A percentile compares a stretch with the other conserved stretches of the same genome.
phyloP scores from a whole-genome alignment of 2,329 filamentous ascomycete species.

The Epichloe coenophiala region DNA sequence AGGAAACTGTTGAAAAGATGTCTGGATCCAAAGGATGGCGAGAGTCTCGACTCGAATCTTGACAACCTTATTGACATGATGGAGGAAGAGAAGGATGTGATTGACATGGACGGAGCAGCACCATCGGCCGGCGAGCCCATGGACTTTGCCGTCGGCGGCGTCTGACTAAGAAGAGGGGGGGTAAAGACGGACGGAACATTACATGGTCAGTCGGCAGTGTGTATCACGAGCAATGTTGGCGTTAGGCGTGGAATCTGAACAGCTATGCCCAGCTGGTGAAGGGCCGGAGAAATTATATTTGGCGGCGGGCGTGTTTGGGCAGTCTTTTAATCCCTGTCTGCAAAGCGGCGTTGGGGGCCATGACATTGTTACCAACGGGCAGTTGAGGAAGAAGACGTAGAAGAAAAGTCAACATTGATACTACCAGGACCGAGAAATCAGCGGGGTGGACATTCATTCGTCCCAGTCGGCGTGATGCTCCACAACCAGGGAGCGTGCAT shows the following conservation, averaged over 20 bases:
- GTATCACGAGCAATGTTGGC: neutral
- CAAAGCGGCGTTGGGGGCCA: neutral
- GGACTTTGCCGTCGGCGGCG: slow-evolving; percentile 12
- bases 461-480: too few relatives aligned
- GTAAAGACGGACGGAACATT: too few relatives aligned
- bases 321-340: neutral
- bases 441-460: too few relatives aligned
- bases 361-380: neutral
- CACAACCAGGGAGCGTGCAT: too few relatives aligned
- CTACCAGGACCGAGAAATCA: too few relatives aligned
- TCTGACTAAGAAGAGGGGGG: neutral
- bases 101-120: slow-evolving; percentile 19
- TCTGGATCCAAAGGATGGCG: slow-evolving; percentile 50
- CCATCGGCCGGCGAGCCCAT: slow-evolving; percentile 17
- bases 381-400: too few relatives aligned
- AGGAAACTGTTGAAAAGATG: slow-evolving; percentile 55
- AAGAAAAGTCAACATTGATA: too few relatives aligned
- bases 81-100: slow-evolving; percentile 44
- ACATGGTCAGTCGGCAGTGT: neutral
- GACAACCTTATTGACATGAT: slow-evolving; percentile 49
- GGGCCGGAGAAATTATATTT: neutral
- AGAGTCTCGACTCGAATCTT: slow-evolving; percentile 53
- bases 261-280: slow-evolving; percentile 1
- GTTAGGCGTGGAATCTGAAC: neutral
- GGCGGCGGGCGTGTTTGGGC: neutral